Evolutionary conservation across 2,329 filamentous ascomycete genomes (phyloP), one percentile per base, ranked within the genome.

Genomic region (Pseudomassariella vexata): DNA sequence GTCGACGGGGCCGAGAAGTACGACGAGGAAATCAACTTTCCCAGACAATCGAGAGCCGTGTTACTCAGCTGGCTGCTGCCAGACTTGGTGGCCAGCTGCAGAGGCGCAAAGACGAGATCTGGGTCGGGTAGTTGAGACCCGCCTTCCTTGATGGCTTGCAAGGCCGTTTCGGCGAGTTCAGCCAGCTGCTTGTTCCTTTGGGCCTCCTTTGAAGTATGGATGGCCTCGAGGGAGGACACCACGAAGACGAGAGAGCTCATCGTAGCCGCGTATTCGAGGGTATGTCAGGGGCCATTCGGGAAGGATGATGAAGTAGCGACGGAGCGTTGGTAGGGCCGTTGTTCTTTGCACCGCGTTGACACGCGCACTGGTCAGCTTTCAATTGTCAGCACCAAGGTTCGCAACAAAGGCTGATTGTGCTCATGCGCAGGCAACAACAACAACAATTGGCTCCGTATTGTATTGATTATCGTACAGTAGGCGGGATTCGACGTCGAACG

Each of bases 1-100:
- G 62, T 60, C 31, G 66, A 68, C 21, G 81, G 75, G 30, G 86
- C 76, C 29, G 90, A 90, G 60, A 98, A 96, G 68, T 96, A 96
- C 12, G 92, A 95, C 59, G 95, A 98, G 50, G 90, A 95, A 56
- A 96, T 96, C 41, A 98, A 79, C 67, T 98, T 98, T 50, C 94
- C 92, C 50, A 98, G 95, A 62, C 90, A 96, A 62, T 98, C 92
- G 52, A 98, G 77, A 6, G 92, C 89, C 22, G 85, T 85, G 15
- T 88, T 94, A 38, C 88, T 85, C 28, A 98, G 71, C 37, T 86
- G 79, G 32, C 90, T 82, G 50, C 86, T 95, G 48, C 81, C 76
- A 8, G 87, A 83, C 55, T 88, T 86, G 21, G 89, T 90, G 28
- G 94, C 92, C 24, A 96, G 73, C 53, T 94, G 85, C 19, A 98